Evolutionary conservation across 495 filamentous ascomycete species (phyloP), one percentile per base, ranked within the genome.

Genomic region (Talaromyces proteolyticus): DNA sequence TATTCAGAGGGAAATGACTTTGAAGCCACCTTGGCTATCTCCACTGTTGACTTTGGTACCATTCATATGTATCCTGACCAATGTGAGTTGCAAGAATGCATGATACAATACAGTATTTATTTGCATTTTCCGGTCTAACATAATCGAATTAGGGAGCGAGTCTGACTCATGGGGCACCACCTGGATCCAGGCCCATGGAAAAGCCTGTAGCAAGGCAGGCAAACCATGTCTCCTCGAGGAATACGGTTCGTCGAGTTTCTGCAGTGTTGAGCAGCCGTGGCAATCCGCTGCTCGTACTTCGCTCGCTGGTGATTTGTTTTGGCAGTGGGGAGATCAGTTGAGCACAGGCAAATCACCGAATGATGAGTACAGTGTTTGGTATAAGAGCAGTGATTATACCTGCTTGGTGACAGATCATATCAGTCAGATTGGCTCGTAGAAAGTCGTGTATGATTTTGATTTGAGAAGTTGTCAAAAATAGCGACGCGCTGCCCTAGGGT

Each of bases 201-300:
- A 63, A 0, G 70, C 77, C 1, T 81, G 79, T 48, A 63, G 64
- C 26, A 73, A 71, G 8, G 74, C 71, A 7, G 75, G 74, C 18
- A 88, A 87, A 64, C 83, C 85, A 0, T 84, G 85, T 38, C 68
- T 88, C 18, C 73, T 84, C 44, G 85, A 88, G 54, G 85, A 87
- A 59, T 88, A 88, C 53, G 82, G 82, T 52, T 72, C 64, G 2
- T 68, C 55, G 41, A 71, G 61, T 45, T 10, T 10, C 8, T 75
- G 57, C 60, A 60, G 29, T 53, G 29, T 34, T 34, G 64, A 80
- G 57, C 65, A 66, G 10, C 66, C 69, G 20, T 88, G 82, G 84
- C 85, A 87, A 64, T 57, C 67, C 23, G 72, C 80, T 3, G 66
- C 70, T 8, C 29, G 8, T 14, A 34, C 8, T 1, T 58, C 82